Evolutionary conservation across 2,329 filamentous ascomycete genomes (phyloP).

Genomic region (Sclerotinia spermophila): DNA sequence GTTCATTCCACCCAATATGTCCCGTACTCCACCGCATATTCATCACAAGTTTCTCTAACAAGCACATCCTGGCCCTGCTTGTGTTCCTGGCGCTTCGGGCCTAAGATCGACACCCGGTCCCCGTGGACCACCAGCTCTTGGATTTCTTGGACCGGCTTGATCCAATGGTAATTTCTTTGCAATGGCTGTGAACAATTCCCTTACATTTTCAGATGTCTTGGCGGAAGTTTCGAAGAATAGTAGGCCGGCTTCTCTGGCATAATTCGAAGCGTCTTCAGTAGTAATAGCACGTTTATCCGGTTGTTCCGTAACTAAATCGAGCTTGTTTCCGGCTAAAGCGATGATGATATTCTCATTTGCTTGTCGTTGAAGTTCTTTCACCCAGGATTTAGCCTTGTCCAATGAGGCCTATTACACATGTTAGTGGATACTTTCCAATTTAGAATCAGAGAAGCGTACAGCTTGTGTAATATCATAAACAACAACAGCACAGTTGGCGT

Average conservation of each 20-base stretch:
- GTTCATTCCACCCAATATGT: slow-evolving; percentile 23
- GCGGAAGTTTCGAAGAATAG: slow-evolving; percentile 99
- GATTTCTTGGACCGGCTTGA: slow-evolving; percentile 86
- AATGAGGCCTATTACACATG: slow-evolving; percentile 68
- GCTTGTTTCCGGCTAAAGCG: slow-evolving; percentile 94
- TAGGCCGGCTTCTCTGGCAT: slow-evolving; percentile 87
- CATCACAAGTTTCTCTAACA: slow-evolving; percentile 46
- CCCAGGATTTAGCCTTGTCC: slow-evolving; percentile 99
- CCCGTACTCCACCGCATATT: slow-evolving; percentile 24
- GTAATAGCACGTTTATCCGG: slow-evolving; percentile 93
- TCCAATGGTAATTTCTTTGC: slow-evolving; percentile 97
- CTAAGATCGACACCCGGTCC: slow-evolving; percentile 60
- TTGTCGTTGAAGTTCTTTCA: slow-evolving; percentile 97
- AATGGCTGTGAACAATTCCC: slow-evolving; percentile 93
- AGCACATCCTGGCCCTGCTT: slow-evolving; percentile 58
- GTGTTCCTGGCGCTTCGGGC: slow-evolving; percentile 51
- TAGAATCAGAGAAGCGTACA: slow-evolving; percentile 49
- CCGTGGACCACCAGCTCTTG: slow-evolving; percentile 55
- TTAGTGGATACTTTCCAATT: neutral
- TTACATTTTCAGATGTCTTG: slow-evolving; percentile 94
- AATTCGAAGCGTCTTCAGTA: slow-evolving; percentile 88
- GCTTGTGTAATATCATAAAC: slow-evolving; percentile 99
- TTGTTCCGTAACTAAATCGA: slow-evolving; percentile 90
- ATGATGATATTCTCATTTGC: slow-evolving; percentile 99
- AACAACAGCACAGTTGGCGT: slow-evolving; percentile 98